These are phyloP conservation scores for Trametopsis cervina DNA, from an alignment of 768 basidiomycete species.

Conservation along the genomic window DNA sequence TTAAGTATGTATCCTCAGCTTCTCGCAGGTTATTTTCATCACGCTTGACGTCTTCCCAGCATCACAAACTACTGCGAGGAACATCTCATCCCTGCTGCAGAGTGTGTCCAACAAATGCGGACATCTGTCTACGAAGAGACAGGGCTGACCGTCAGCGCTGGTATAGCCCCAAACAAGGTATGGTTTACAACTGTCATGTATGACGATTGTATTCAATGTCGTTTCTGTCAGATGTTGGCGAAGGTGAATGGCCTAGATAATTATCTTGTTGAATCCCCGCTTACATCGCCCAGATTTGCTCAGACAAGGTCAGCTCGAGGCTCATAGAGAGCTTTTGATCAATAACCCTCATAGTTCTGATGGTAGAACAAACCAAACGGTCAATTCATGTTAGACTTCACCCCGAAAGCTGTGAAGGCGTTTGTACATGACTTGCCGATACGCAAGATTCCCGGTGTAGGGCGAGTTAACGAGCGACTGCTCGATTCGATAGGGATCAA, in stretches of 20 bases:
- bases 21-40: background rate
- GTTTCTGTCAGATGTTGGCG: conserved; percentile 79
- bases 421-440: conserved; percentile 84
- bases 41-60: conserved; percentile 29
- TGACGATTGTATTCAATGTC: conserved; percentile 9
- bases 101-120: conserved; percentile 77
- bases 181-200: no score
- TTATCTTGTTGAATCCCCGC: background rate
- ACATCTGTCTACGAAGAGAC: conserved; percentile 70
- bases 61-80: conserved; percentile 80
- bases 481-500: conserved; percentile 84
- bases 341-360: background rate
- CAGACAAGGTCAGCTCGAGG: conserved; percentile 58
- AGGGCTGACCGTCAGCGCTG: conserved; percentile 85
- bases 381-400: conserved; percentile 73
- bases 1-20: conserved; percentile 56
- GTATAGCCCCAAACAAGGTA: conserved; percentile 93
- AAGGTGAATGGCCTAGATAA: conserved; percentile 71
- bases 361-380: conserved; percentile 89
- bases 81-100: conserved; percentile 54
- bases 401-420: conserved; percentile 49
- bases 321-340: background rate
- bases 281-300: conserved; percentile 61
- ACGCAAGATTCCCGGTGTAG: conserved; percentile 84
- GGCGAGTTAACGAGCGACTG: conserved; percentile 83